A percentile compares a stretch with the other conserved stretches of the same genome.
Conservation (phyloP, 75 land plant species). For the Sequoia sempervirens region DNA sequence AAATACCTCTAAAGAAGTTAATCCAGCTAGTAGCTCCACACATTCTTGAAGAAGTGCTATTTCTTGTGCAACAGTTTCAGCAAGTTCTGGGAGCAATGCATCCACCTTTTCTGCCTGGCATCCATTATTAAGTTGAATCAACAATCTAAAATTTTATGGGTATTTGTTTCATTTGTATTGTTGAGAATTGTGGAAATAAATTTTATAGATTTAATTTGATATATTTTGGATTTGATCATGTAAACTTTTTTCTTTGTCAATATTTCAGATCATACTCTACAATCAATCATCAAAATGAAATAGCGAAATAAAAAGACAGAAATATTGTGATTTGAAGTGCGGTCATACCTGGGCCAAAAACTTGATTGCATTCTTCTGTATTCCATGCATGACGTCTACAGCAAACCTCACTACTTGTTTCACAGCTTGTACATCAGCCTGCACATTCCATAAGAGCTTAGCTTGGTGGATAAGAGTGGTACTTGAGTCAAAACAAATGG, state of each 20-base stretch:
- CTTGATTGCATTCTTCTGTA: constrained; percentile 17
- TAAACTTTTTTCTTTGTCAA: too few relatives aligned
- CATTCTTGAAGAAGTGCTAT: constrained; percentile 20
- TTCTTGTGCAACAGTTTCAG: constrained; percentile 15
- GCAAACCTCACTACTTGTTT: constrained; percentile 35
- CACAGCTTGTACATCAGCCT: constrained; percentile 39
- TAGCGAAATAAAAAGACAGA: too few relatives aligned
- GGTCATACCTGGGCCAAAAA: constrained; percentile 25
- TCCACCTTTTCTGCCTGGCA: constrained; percentile 25
- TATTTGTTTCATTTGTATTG: too few relatives aligned
- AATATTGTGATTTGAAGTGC: not conserved
- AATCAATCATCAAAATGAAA: too few relatives aligned
- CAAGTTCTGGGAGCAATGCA: constrained; percentile 17
- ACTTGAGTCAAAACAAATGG: not conserved
- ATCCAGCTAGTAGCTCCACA: constrained; percentile 15
- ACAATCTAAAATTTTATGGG: not conserved
- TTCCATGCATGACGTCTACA: constrained; percentile 35
- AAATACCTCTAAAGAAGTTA: constrained; percentile 25
- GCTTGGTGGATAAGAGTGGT: not conserved
- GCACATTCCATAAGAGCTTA: not conserved
- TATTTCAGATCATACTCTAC: too few relatives aligned
- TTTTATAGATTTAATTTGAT: too few relatives aligned
- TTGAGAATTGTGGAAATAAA: too few relatives aligned
- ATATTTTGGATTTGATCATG: too few relatives aligned
- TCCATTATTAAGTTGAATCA: not conserved